Evolutionary conservation across 768 basidiomycete genomes (phyloP), one percentile per base, ranked within the genome.

Genomic region (Hemileccinum impolitum): DNA sequence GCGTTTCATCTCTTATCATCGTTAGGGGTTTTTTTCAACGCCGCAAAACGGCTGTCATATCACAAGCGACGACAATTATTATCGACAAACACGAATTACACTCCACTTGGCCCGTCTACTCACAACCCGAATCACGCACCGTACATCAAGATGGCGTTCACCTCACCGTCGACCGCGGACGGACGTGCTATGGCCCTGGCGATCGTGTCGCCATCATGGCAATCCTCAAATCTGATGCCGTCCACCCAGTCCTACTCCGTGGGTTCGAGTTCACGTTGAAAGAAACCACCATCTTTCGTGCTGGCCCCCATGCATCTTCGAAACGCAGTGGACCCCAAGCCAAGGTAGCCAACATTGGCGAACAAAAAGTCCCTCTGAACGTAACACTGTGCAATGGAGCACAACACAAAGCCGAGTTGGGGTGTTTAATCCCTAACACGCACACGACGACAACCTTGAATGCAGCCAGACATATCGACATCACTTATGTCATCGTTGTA

Each of bases 21-120:
- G 0, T 4, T 18, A 49, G 90, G 62, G 83, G 90, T 6, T 84
- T 94, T 63, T 78, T 95, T 48, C 89, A 90, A 31, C 83, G 86
- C 53, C 83, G 87, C 57, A 86, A 89, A 60, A 79, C 85, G 1
- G 73, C 79, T 18, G 78, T 89, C 37, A 69, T 81, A 26, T 80
- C 84, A n/a, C 79, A 83, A 12, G 75, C 80, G 17, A 80, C 87
- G 30, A 72, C 77, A 12, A 85, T 96, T 39, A 80, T 84, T 53
- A 90, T 96, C 59, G 88, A 91, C 74, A 96, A 95, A 67, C 93
- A 95, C 61, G 94, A 95, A 55, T 72, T 94, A 7, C 93, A 95
- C 61, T 87, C 92, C 4, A 85, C 90, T 1, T 96, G 94, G 94
- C 93, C 94, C 3, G 78, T 94, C 26, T 95, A 92, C 62, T 80